A percentile compares a stretch with the other conserved stretches of the same genome.
These are phyloP conservation scores for Blastocystis sp. DNA, from an alignment of 352 stramenopile genomes.

Conservation along the genomic window DNA sequence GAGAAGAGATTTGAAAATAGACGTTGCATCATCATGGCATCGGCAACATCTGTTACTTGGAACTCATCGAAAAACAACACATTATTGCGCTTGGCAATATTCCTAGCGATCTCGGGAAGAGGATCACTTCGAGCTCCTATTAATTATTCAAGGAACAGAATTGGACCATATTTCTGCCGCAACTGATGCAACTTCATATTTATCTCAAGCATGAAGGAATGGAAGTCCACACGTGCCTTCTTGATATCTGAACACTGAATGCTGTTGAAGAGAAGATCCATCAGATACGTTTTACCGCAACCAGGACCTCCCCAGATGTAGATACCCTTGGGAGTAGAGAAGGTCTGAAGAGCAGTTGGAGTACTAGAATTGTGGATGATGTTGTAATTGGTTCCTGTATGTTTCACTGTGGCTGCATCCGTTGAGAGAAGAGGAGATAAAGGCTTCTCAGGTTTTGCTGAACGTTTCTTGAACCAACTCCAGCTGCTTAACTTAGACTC, in stretches of 20 bases:
- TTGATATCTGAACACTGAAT: constrained; percentile 72
- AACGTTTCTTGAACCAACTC: constrained; percentile 46
- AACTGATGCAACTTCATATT: constrained; percentile 84
- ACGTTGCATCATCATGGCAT: constrained; percentile 91
- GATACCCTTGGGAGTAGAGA: constrained; percentile 78
- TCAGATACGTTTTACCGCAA: constrained; percentile 91
- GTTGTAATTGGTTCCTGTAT: constrained; percentile 54
- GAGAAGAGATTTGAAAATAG: constrained; percentile 86
- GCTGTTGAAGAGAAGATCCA: constrained; percentile 87
- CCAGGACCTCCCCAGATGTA: constrained; percentile 91
- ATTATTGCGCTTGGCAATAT: constrained; percentile 81
- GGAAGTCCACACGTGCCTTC: constrained; percentile 89
- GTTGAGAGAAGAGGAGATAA: background rate
- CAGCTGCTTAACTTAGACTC: background rate
- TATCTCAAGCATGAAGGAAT: constrained; percentile 93
- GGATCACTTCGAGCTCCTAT: constrained; percentile 70
- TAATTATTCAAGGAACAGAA: background rate
- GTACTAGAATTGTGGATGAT: constrained; percentile 29
- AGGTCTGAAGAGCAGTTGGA: background rate
- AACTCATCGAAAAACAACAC: constrained; percentile 97
- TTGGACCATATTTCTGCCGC: constrained; percentile 79
- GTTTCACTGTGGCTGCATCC: background rate
- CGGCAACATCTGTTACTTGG: constrained; percentile 92
- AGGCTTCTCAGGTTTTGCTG: background rate
- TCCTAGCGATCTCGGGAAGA: constrained; percentile 76